A percentile compares a stretch with the other conserved stretches of the same genome.
phyloP scores from a whole-genome alignment of 2,329 filamentous ascomycete species.

The Diaporthe citri region DNA sequence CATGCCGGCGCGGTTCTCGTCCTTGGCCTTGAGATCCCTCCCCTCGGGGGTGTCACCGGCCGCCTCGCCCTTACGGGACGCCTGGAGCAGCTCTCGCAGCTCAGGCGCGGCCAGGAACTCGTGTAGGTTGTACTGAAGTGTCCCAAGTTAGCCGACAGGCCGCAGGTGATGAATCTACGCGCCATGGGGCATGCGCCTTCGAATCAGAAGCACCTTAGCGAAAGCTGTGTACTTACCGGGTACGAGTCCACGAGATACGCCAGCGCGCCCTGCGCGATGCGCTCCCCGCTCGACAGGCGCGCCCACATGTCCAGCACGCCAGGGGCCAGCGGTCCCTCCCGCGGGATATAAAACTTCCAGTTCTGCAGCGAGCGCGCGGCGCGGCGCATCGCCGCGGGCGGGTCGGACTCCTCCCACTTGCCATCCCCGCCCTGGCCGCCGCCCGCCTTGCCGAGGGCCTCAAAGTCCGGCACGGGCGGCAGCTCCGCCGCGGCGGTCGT shows the following conservation, averaged over 20 bases:
- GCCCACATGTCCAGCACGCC: constrained; percentile 75
- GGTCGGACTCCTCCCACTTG: constrained; percentile 19
- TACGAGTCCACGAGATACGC: constrained; percentile 68
- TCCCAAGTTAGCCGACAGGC: not conserved
- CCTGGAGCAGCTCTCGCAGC: constrained; percentile 24
- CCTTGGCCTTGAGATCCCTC: not conserved
- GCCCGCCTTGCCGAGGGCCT: not conserved
- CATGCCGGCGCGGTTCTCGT: constrained; percentile 45
- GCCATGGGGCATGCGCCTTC: too few species aligned
- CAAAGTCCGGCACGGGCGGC: constrained; percentile 16
- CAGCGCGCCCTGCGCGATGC: constrained; percentile 73
- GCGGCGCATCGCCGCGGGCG: not conserved
- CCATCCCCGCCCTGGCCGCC: not conserved
- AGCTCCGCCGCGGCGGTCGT: not conserved
- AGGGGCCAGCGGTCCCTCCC: constrained; percentile 31
- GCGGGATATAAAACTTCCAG: constrained; percentile 49
- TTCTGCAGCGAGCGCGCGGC: constrained; percentile 47
- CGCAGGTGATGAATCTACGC: too few species aligned
- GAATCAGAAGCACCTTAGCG: too few species aligned
- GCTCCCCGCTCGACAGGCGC: constrained; percentile 68
- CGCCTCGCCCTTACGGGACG: not conserved
- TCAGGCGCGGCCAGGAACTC: constrained; percentile 20
- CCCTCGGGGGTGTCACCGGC: not conserved
- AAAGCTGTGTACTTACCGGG: constrained; percentile 18
- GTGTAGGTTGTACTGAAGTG: constrained; percentile 42